These are phyloP conservation scores for Phytopythium helicoides DNA, from an alignment of 352 stramenopile species.

Conservation along the genomic window DNA sequence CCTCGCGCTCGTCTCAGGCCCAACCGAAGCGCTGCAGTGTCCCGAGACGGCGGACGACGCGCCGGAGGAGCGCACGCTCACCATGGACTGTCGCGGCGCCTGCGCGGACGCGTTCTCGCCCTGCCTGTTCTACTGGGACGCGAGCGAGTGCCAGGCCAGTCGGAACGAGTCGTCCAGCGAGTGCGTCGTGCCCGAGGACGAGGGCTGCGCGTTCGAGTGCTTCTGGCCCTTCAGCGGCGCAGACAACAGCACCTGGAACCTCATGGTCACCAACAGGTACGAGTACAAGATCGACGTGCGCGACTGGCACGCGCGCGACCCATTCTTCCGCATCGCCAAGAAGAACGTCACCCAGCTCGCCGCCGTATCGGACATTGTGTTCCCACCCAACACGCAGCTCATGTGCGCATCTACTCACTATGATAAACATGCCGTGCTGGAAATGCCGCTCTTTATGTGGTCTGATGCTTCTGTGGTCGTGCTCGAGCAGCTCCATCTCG, in stretches of 20 bases:
- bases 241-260: slow-evolving; percentile 20
- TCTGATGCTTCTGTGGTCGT: not conserved
- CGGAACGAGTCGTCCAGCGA: slow-evolving; percentile 5
- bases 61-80: slow-evolving; percentile 12
- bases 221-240: slow-evolving; percentile 28
- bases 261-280: slow-evolving; percentile 25
- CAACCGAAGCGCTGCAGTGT: not conserved
- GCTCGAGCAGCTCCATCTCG: slow-evolving; percentile 17
- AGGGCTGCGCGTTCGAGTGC: slow-evolving; percentile 34
- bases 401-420: slow-evolving; percentile 17
- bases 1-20: no score
- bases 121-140: slow-evolving; percentile 17
- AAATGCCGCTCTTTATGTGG: not conserved
- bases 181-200: slow-evolving; percentile 6
- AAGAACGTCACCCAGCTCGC: slow-evolving; percentile 13
- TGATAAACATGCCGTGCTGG: slow-evolving; percentile 1
- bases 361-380: slow-evolving; percentile 21
- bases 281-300: slow-evolving; percentile 33
- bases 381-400: slow-evolving; percentile 21
- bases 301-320: slow-evolving; percentile 7
- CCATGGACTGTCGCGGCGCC: slow-evolving; percentile 21
- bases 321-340: slow-evolving; percentile 25
- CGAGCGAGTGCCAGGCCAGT: slow-evolving; percentile 8
- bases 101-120: slow-evolving; percentile 14
- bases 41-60: slow-evolving; percentile 1